Base-by-base conservation (phyloP, 768 basidiomycete genomes). In the Paxillus ammoniavirescens region DNA sequence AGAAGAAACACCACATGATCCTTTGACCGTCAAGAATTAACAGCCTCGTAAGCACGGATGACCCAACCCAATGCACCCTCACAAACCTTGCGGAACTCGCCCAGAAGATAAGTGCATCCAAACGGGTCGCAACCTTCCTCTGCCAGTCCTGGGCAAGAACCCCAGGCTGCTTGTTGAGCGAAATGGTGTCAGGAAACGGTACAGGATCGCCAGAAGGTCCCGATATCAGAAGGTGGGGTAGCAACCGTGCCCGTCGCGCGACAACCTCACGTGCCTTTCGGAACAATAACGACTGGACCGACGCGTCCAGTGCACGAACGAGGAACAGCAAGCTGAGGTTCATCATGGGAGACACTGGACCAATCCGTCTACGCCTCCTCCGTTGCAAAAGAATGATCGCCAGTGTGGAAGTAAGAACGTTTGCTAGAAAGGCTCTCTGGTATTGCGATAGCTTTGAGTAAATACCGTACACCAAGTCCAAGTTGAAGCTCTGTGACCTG, bases 1-100 rank as follows among this genome's bases (percentile, higher is more conserved):
- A 91, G 65, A 89, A 85, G 68, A 88, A 92, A 61, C 89, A 91
- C 90, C 90, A 91, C 88, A 91, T 91, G 50, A 91, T 90, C 62
- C 90, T 91, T 64, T 41, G 18, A 26, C 50, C 37, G 31, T 48
- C 47, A 33, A 64, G 49, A 50, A 21, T 55, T 23, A 50, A 42
- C 35, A 31, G 26, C 14, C 17, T 21, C 30, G 48, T 23, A 14
- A 13, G 33, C 6, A 2, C 7, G 40, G 38, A 43, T n/a, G 7
- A 33, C 40, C 42, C 21, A 21, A 21, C 21, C 21, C 21, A 21
- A 21, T 21, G 50, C 10, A 48, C 17, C 2, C 12, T 42, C 36
- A 67, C 75, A 30, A 55, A 89, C 89, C 89, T 83, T 31, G 88
- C 85, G 54, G 87, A 88, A 60, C 83, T 83, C 13, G 79, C 81